A percentile compares a stretch with the other conserved stretches of the same genome.
Evolutionary conservation across 768 basidiomycete genomes (phyloP).

Genomic region (Amanita phalloides): DNA sequence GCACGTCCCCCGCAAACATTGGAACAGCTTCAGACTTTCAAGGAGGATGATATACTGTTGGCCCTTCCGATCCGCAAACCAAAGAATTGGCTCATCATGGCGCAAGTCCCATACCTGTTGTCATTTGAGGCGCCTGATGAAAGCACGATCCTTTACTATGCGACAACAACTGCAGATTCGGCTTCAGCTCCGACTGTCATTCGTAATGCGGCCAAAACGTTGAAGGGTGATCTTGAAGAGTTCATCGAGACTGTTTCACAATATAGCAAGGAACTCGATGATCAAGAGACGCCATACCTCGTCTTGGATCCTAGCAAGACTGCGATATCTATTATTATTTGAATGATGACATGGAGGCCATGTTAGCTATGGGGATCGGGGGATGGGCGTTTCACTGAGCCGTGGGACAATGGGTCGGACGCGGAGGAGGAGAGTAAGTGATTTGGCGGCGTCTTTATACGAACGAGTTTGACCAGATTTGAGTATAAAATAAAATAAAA

Average conservation of each 20-base stretch:
- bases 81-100: slow-evolving; percentile 17
- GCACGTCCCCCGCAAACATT: slow-evolving; percentile 14
- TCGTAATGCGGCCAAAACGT: slow-evolving; percentile 4
- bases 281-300: slow-evolving; percentile 17
- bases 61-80: slow-evolving; percentile 15
- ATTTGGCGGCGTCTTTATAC: too few relatives aligned
- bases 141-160: slow-evolving; percentile 16
- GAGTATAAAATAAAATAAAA: too few relatives aligned
- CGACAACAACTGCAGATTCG: slow-evolving; percentile 10
- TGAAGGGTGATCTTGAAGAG: slow-evolving; percentile 11
- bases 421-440: too few relatives aligned
- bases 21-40: slow-evolving; percentile 10
- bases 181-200: background rate
- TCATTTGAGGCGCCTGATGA: slow-evolving; percentile 16
- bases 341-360: background rate
- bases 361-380: too few relatives aligned
- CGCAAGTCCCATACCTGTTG: slow-evolving; percentile 19
- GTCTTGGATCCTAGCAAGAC: slow-evolving; percentile 17
- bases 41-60: slow-evolving; percentile 12
- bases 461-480: too few relatives aligned
- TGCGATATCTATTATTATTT: slow-evolving; percentile 19
- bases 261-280: slow-evolving; percentile 16
- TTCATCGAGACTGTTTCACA: slow-evolving; percentile 10
- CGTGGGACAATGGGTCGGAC: too few relatives aligned
- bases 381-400: too few relatives aligned